Evolutionary conservation across 2,329 filamentous ascomycete genomes (phyloP).

Genomic region (Byssothecium circinans): DNA sequence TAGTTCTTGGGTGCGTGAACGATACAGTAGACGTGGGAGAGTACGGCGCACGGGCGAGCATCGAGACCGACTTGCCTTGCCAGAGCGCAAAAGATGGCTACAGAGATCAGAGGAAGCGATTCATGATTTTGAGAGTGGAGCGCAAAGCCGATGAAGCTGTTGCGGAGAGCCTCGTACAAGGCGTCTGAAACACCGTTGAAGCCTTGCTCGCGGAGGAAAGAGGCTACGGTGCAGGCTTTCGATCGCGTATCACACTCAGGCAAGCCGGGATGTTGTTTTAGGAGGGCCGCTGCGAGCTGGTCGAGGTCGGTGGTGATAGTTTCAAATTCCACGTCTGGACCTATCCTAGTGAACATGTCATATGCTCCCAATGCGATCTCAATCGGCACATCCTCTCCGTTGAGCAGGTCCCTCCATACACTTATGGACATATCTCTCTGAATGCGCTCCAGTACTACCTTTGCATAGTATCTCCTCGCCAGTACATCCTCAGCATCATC

Average conservation of each 20-base stretch:
- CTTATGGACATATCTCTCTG: constrained; percentile 78
- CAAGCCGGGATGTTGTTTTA: constrained; percentile 55
- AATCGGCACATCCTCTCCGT: constrained; percentile 59
- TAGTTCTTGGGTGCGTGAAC: constrained; percentile 64
- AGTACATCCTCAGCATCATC: constrained; percentile 71
- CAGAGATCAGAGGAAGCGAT: constrained; percentile 83
- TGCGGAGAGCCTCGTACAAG: constrained; percentile 77
- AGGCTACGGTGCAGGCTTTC: constrained; percentile 68
- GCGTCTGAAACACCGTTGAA: constrained; percentile 72
- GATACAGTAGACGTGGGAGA: constrained; percentile 82
- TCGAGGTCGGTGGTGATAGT: constrained; percentile 66
- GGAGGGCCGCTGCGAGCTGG: constrained; percentile 61
- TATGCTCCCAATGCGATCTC: constrained; percentile 80
- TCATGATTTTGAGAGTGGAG: constrained; percentile 72
- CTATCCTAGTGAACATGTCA: constrained; percentile 83
- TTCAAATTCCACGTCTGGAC: constrained; percentile 71
- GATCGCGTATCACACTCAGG: constrained; percentile 61
- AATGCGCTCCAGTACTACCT: constrained; percentile 73
- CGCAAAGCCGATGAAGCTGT: constrained; percentile 84
- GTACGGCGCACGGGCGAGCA: constrained; percentile 78
- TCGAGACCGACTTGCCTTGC: constrained; percentile 73
- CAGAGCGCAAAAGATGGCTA: constrained; percentile 81
- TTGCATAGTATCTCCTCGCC: constrained; percentile 76
- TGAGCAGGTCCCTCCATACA: constrained; percentile 67
- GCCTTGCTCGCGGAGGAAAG: constrained; percentile 68